These are phyloP conservation scores for Diaporthe citri DNA, from an alignment of 2,329 filamentous ascomycete genomes.

Conservation along the genomic window DNA sequence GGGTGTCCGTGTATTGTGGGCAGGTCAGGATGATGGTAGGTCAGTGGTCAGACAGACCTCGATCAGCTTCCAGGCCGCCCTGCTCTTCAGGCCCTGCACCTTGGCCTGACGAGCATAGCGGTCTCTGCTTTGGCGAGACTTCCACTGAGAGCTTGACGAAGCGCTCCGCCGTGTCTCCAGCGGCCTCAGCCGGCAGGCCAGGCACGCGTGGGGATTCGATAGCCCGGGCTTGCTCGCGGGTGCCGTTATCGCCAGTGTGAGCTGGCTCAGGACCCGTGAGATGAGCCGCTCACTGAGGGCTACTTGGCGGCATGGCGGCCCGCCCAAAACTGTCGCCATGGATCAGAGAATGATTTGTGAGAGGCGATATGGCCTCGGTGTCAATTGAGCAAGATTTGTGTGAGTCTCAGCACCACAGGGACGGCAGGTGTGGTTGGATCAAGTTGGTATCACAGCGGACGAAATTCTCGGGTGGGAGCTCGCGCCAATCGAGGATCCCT, in stretches of 20 bases:
- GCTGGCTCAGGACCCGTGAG: slow-evolving; percentile 33
- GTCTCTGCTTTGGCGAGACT: slow-evolving; percentile 81
- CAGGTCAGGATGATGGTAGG: background rate
- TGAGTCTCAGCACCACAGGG: too few species aligned
- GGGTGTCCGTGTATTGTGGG: background rate
- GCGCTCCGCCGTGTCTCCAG: slow-evolving; percentile 44
- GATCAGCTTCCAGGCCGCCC: slow-evolving; percentile 92
- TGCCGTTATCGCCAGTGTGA: slow-evolving; percentile 21
- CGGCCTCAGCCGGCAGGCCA: background rate
- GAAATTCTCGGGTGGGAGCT: slow-evolving; percentile 34
- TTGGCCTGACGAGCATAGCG: slow-evolving; percentile 80
- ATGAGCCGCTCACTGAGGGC: slow-evolving; percentile 34
- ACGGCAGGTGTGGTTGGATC: background rate
- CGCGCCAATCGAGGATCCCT: slow-evolving; percentile 30
- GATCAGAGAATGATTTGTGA: too few species aligned
- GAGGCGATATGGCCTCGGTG: background rate
- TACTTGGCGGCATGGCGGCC: slow-evolving; percentile 21
- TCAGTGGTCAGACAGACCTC: slow-evolving; percentile 69
- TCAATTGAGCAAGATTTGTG: too few species aligned
- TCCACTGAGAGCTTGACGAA: slow-evolving; percentile 83
- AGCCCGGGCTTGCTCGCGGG: background rate
- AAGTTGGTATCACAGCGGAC: background rate
- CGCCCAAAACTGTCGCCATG: slow-evolving; percentile 8
- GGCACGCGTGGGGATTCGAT: background rate
- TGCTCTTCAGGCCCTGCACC: slow-evolving; percentile 84